phyloP scores from a whole-genome alignment of 2,329 filamentous ascomycete species.

The Colletotrichum sp. region DNA sequence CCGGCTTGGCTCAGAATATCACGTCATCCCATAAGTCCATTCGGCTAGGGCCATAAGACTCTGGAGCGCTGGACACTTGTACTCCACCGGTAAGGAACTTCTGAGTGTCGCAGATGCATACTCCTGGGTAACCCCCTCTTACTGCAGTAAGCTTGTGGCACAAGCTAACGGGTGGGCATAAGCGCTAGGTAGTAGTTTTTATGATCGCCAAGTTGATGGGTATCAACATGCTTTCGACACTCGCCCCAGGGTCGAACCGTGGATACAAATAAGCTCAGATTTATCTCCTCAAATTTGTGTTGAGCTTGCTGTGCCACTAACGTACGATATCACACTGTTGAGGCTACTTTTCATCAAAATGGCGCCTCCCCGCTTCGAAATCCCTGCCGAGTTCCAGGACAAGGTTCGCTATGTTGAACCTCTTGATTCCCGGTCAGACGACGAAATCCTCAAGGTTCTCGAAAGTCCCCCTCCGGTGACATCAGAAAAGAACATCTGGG shows the following conservation, averaged over 20 bases:
- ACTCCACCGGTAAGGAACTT: neutral
- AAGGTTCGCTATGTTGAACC: neutral
- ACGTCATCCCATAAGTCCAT: neutral
- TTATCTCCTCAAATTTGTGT: neutral
- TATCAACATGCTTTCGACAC: neutral
- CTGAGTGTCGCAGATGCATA: neutral
- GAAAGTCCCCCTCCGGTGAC: constrained; percentile 31
- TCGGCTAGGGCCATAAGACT: neutral
- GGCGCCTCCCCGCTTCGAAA: neutral
- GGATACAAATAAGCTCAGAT: neutral
- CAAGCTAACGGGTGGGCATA: neutral
- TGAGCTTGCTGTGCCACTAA: neutral
- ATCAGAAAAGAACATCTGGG: constrained; percentile 50
- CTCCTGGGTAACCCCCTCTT: neutral
- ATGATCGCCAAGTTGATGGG: neutral
- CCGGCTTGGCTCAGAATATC: neutral
- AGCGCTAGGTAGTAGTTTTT: neutral
- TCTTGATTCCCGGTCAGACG: constrained; percentile 24
- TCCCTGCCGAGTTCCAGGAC: neutral
- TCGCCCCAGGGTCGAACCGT: neutral
- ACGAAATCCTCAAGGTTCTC: constrained; percentile 33
- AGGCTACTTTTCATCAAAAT: neutral
- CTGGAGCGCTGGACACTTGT: neutral
- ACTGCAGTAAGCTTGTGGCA: neutral
- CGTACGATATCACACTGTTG: neutral